Conservation (phyloP, 345 rosid genomes). For the Eucalyptus rudis region DNA sequence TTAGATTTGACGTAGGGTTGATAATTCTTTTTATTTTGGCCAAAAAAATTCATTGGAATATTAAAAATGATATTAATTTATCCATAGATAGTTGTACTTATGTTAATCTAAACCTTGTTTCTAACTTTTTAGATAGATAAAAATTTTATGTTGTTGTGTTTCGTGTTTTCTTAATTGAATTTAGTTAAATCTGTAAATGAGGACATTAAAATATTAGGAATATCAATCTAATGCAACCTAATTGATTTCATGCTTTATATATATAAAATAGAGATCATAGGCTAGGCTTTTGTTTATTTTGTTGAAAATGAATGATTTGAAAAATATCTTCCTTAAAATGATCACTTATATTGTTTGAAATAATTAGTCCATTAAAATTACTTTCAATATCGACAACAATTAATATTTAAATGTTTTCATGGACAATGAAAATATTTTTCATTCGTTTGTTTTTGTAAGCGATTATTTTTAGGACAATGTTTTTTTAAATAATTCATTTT, state of each 20-base stretch:
- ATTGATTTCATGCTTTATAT: too few relatives aligned
- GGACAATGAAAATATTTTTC: too few relatives aligned
- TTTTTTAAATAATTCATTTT: too few relatives aligned
- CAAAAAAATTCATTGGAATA: not conserved
- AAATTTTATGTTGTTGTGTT: not conserved
- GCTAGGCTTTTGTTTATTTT: too few relatives aligned
- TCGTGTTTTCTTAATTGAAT: not conserved
- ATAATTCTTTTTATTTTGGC: not conserved
- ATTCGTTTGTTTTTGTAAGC: fast-evolving
- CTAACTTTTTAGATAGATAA: not conserved
- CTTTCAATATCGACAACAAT: too few relatives aligned
- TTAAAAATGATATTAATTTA: not conserved
- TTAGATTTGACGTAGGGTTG: not conserved
- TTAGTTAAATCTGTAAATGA: too few relatives aligned
- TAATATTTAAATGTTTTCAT: too few relatives aligned
- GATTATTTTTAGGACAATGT: too few relatives aligned
- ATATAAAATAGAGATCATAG: not conserved
- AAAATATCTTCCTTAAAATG: too few relatives aligned
- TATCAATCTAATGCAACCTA: not conserved
- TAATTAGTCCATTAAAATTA: too few relatives aligned
- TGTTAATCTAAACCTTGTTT: not conserved
- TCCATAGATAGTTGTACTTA: not conserved
- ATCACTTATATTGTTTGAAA: too few relatives aligned
- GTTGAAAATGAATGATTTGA: too few relatives aligned
- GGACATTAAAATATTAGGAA: not conserved